Evolutionary conservation across 176 grass and related monocot genomes (phyloP), one percentile per base, ranked within the genome.

Genomic region (Pontederia paniculata): DNA sequence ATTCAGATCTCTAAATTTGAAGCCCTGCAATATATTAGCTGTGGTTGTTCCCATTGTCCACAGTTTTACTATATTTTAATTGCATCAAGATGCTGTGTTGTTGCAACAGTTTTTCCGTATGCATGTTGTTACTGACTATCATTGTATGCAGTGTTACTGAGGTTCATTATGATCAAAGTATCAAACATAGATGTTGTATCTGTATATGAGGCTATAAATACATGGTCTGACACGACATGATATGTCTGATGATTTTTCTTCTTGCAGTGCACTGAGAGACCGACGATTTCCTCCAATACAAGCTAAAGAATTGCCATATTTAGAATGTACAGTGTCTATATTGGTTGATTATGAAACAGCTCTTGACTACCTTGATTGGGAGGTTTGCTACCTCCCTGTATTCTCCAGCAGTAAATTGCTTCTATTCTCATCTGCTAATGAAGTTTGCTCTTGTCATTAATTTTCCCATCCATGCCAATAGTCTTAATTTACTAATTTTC

Each of bases 291-390:
- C 94, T 62, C 94, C 94, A 0, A 99, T 99, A 70, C 87, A 93
- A 52, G 71, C 78, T 0, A 93, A 88, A 58, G 94, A 99, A 63
- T 77, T 99, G 55, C 87, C 94, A 20, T 77, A 79, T 73, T 84
- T 99, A 54, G 83, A 93, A 70, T 99, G 94, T 70, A 93, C 94
- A 31, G 87, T 99, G 9, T 99, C 94, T 77, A 72, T 93, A 80
- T 70, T 93, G 52, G 79, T 73, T 42, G 61, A 93, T 66, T 93
- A 99, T 54, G 94, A 99, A 76, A 50, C 67, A 25, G 94, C 87
- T 75, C 62, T 72, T 23, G 56, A 80, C 74, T 70, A 99, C 70
- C 87, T 99, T 45, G 94, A 99, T 67, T 99, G 94, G 94, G 94
- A 93, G 94, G 94, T 99, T 47, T 42, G 74, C 15, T 58, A 42